phyloP scores from a whole-genome alignment of 495 filamentous ascomycete genomes.

The Penicillium argentinense region DNA sequence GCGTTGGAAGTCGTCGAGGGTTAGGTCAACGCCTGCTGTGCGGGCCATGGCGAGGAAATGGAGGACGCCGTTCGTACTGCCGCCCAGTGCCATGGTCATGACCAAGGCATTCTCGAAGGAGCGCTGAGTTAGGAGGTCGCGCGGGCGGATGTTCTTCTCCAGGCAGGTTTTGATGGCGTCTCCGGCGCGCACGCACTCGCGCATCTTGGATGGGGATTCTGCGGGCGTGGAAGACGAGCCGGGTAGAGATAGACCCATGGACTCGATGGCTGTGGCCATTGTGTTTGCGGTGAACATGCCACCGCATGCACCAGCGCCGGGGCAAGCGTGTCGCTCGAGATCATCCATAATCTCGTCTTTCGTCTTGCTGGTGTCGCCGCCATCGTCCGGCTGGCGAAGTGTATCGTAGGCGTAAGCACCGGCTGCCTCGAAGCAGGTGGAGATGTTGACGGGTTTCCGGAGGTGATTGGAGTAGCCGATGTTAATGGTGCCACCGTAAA shows the following conservation, averaged over 20 bases:
- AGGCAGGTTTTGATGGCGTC: slow-evolving; percentile 83
- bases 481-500: slow-evolving; percentile 89
- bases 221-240: slow-evolving; percentile 91
- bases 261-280: slow-evolving; percentile 94
- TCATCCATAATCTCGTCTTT: slow-evolving; percentile 83
- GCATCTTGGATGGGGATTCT: slow-evolving; percentile 81
- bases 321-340: slow-evolving; percentile 82
- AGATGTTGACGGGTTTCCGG: slow-evolving; percentile 82
- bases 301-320: slow-evolving; percentile 90
- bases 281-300: slow-evolving; percentile 99
- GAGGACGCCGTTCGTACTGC: slow-evolving; percentile 88
- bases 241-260: slow-evolving; percentile 88
- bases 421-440: slow-evolving; percentile 84
- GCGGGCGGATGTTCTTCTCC: slow-evolving; percentile 82
- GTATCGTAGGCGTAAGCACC: slow-evolving; percentile 84
- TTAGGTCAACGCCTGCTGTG: slow-evolving; percentile 79
- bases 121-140: slow-evolving; percentile 78
- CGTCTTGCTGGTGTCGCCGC: slow-evolving; percentile 57
- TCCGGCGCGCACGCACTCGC: slow-evolving; percentile 85
- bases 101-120: slow-evolving; percentile 93
- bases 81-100: slow-evolving; percentile 89
- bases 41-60: slow-evolving; percentile 95
- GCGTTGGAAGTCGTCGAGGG: slow-evolving; percentile 83
- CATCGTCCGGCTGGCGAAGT: slow-evolving; percentile 55
- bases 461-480: slow-evolving; percentile 80